Base-by-base conservation (phyloP, 2,329 filamentous ascomycete genomes). In the Ceratocystiopsis brevicomis region DNA sequence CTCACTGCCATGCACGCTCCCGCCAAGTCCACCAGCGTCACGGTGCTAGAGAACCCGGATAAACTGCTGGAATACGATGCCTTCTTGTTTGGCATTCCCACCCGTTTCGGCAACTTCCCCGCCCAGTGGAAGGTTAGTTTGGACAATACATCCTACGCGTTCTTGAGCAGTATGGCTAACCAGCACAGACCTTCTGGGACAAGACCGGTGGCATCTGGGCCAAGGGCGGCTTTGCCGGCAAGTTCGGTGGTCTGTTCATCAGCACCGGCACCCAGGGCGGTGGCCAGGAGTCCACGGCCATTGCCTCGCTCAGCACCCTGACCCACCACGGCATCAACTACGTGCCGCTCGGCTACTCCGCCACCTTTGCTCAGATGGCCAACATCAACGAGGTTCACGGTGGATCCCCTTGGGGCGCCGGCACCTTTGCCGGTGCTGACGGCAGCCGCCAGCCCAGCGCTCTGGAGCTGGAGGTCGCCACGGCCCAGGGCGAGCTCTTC, bases 41-140 rank as follows among this genome's bases (percentile, higher is more conserved):
- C 77, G 45, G 60, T 84, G 52, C 68, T 78, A 41, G 59, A 70
- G 16, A 64, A 72, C 56, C 68, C 75, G 6, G 43, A 56, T 13
- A 66, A 60, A 32, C 77, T 95, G 38, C 73, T 78, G 56, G 50
- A 67, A 43, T 96, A 92, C 66, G 87, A 96, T 57, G 90, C 68
- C 52, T 78, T 95, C 68, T 78, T 98, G 50, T 73, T 96, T 55
- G 90, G 90, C 52, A 90, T 96, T 60, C 90, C 90, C 47, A 98
- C 90, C 42, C 76, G 90, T 52, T 98, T 84, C 67, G 90, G 90
- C 55, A 96, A 92, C 76, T 94, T 94, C 72, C 87, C 88, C 40
- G 83, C 80, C 16, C 90, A 98, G 67, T 95, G 82, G 82, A 95
- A 90, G 71, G 63, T 62, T 51, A 42, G 53, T 45, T 15, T 34